Conservation (phyloP, 108 stramenopile genomes). For the Cafeteria roenbergensis region DNA sequence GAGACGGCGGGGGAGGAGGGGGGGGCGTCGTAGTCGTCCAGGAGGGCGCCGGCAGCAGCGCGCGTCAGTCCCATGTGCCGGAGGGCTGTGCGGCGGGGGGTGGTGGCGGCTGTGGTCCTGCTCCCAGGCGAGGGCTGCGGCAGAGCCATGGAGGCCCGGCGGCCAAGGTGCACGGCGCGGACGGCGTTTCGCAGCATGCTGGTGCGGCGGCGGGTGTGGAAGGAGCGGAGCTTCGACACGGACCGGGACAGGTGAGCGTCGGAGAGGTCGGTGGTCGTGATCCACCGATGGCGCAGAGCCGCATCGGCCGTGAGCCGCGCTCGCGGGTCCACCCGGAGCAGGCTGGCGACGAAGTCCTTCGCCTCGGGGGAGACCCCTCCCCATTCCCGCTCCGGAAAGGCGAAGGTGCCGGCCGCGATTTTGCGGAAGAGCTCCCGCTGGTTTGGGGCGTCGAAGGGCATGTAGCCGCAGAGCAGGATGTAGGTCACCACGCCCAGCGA, state of each 20-base stretch:
- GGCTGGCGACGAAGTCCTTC: not conserved
- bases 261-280: too few species aligned
- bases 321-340: not conserved
- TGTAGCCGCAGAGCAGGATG: slow-evolving; percentile 28
- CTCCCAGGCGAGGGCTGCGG: too few species aligned
- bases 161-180: not conserved
- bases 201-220: slow-evolving; percentile 19
- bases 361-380: not conserved
- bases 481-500: slow-evolving; percentile 52
- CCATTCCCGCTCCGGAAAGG: slow-evolving; percentile 1
- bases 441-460: slow-evolving; percentile 23
- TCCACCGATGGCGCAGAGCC: slow-evolving; percentile 28
- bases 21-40: too few species aligned
- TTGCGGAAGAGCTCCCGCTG: slow-evolving; percentile 28
- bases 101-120: too few species aligned
- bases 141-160: too few species aligned
- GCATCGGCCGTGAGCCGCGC: slow-evolving; percentile 18
- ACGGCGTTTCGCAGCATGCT: not conserved
- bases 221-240: slow-evolving; percentile 20
- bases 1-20: too few species aligned
- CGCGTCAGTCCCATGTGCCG: too few species aligned
- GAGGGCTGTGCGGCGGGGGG: too few species aligned
- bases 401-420: slow-evolving; percentile 2
- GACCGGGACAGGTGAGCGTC: slow-evolving; percentile 14
- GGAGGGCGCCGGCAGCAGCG: too few species aligned